Conservation (phyloP, 1,139 yeast genomes). For the Pichia cactophila region DNA sequence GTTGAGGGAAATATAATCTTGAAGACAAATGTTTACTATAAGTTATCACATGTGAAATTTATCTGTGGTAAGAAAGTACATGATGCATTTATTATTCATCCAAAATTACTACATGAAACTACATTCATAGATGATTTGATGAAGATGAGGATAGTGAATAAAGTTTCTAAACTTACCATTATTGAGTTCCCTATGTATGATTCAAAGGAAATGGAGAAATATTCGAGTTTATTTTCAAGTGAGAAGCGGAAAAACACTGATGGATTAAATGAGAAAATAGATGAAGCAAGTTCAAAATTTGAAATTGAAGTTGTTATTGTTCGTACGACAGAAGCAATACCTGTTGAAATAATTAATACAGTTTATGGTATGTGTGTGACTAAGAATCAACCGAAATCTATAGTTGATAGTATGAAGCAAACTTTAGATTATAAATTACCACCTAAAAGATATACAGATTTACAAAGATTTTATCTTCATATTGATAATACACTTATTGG, state of each 20-base stretch:
- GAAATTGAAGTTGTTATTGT: background rate
- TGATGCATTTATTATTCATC: background rate
- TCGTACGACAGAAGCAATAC: background rate
- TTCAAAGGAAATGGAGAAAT: background rate
- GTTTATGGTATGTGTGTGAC: background rate
- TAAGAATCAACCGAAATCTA: background rate
- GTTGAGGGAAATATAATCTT: background rate
- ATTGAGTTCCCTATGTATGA: background rate
- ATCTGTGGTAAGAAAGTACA: background rate
- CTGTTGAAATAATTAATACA: background rate
- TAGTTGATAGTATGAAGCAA: background rate
- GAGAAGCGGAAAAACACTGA: background rate
- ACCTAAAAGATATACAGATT: background rate
- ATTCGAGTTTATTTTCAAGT: background rate
- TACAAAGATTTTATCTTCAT: background rate
- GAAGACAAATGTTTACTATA: background rate
- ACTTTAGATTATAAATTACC: background rate
- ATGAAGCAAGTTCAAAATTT: background rate
- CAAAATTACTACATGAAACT: background rate
- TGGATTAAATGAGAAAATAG: background rate
- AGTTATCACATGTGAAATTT: background rate
- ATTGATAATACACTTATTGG: conserved; percentile 1
- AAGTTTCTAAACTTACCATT: background rate
- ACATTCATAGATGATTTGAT: background rate
- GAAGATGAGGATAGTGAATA: background rate